A percentile compares a stretch with the other conserved stretches of the same genome.
Evolutionary conservation across 1,139 yeast species (phyloP).

Genomic region (Magnusiomyces tetraspermus): DNA sequence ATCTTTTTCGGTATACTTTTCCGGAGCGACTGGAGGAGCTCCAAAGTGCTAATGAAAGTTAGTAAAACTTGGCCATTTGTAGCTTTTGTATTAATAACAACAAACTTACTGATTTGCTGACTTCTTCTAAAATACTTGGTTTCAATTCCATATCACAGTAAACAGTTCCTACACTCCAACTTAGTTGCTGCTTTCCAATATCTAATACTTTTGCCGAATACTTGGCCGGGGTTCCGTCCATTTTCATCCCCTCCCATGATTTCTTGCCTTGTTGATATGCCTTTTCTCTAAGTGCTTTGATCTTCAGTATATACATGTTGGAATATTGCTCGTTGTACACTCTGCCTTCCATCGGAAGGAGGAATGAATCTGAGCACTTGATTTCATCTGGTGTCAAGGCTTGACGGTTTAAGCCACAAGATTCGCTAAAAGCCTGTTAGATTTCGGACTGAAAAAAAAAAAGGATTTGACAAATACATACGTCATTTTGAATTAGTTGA

Average conservation of each 20-base stretch:
- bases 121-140: conserved; percentile 76
- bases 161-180: conserved; percentile 89
- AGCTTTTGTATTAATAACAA: neutral
- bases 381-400: neutral
- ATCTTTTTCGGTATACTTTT: conserved; percentile 45
- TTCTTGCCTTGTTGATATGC: conserved; percentile 41
- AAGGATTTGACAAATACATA: too few species aligned
- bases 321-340: conserved; percentile 65
- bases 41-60: conserved; percentile 31
- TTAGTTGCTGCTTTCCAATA: conserved; percentile 54
- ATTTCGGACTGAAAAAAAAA: too few species aligned
- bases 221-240: conserved; percentile 32
- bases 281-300: conserved; percentile 45
- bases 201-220: conserved; percentile 64
- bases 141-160: conserved; percentile 78
- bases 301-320: conserved; percentile 59
- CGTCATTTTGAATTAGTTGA: too few species aligned
- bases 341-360: conserved; percentile 31
- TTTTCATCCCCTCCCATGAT: conserved; percentile 42
- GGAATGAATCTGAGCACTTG: conserved; percentile 8
- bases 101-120: conserved; percentile 37
- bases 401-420: neutral
- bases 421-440: neutral
- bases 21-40: conserved; percentile 31
- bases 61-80: conserved; percentile 16